phyloP scores from a whole-genome alignment of 805 yeast species.

The Dipodascus geniculatus region DNA sequence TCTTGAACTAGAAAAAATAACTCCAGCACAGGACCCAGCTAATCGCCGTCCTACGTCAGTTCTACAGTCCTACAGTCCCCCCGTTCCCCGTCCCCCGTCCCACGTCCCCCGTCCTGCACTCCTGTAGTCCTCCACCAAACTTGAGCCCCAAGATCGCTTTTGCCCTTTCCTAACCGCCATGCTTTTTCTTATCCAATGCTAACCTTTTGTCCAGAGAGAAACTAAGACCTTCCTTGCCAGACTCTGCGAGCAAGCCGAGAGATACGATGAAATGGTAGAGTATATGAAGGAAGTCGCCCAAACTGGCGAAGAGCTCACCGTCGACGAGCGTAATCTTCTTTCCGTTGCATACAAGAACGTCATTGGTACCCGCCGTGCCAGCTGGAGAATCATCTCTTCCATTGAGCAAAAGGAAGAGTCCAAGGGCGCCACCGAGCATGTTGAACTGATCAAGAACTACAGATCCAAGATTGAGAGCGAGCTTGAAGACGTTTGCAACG shows the following conservation, averaged over 20 bases:
- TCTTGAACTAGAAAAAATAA: too few species aligned
- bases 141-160: too few species aligned
- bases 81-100: too few species aligned
- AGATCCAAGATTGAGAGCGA: conserved; percentile 93
- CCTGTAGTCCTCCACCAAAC: too few species aligned
- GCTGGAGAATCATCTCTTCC: conserved; percentile 98
- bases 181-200: too few species aligned
- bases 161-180: too few species aligned
- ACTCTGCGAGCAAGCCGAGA: conserved; percentile 99
- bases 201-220: conserved; percentile 32
- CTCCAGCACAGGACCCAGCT: too few species aligned
- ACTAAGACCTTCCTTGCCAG: conserved; percentile 96
- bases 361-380: conserved; percentile 98
- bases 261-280: conserved; percentile 99
- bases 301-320: conserved; percentile 62
- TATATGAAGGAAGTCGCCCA: conserved; percentile 94
- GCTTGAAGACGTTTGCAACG: conserved; percentile 90
- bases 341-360: conserved; percentile 98
- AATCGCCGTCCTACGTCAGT: too few species aligned
- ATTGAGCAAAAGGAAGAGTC: conserved; percentile 99
- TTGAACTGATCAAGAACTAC: conserved; percentile 82
- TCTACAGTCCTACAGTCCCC: too few species aligned
- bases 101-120: too few species aligned
- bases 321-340: conserved; percentile 94
- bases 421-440: conserved; percentile 86